A percentile compares a stretch with the other conserved stretches of the same genome.
phyloP scores from a whole-genome alignment of 345 rosid species.

The Aquilaria yunnanensis region DNA sequence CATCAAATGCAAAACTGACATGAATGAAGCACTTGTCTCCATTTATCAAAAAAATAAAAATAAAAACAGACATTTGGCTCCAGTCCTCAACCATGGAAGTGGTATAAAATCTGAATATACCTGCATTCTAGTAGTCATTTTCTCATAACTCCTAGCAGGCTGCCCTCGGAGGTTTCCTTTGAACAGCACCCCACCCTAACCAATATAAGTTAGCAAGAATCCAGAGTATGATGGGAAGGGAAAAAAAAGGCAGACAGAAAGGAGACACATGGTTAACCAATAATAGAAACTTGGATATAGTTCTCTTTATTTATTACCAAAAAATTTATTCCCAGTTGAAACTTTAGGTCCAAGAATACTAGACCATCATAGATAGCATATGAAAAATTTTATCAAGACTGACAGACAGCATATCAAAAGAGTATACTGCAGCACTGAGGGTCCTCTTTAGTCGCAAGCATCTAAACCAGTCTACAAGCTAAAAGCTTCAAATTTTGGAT shows the following conservation, averaged over 20 bases:
- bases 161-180: conserved; percentile 92
- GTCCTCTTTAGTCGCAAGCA: too few species aligned
- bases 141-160: conserved; percentile 77
- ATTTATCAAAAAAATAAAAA: conserved; percentile 7
- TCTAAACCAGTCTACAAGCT: too few species aligned
- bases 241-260: conserved; percentile 1
- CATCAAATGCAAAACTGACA: not conserved
- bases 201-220: conserved; percentile 12
- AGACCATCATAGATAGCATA: too few species aligned
- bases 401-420: too few species aligned
- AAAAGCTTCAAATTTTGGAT: too few species aligned
- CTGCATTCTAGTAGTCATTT: conserved; percentile 68
- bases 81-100: not conserved
- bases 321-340: not conserved
- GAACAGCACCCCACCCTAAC: conserved; percentile 83
- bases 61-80: conserved; percentile 11
- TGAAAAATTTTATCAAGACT: too few species aligned
- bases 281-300: conserved; percentile 1
- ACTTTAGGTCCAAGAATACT: too few species aligned
- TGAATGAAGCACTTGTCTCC: too few species aligned
- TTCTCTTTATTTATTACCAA: conserved; percentile 1
- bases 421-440: too few species aligned
- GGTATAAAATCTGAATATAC: conserved; percentile 24
- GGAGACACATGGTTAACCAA: not conserved
- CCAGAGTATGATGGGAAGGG: not conserved